Conservation (phyloP, 495 filamentous ascomycete species). For the Aspergillus sclerotiicarbonarius region DNA sequence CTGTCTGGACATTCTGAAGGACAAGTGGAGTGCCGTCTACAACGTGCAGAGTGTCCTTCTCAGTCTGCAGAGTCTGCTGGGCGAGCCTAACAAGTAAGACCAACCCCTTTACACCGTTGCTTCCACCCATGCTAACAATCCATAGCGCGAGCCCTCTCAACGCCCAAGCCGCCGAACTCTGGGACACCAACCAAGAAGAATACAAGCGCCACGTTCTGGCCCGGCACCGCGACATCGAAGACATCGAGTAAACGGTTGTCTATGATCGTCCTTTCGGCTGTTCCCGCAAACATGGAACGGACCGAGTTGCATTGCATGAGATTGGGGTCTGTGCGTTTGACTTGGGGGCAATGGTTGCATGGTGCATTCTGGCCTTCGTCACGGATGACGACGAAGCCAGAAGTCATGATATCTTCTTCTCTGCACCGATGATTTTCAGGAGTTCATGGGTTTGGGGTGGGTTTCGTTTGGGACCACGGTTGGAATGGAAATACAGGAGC, state of each 20-base stretch:
- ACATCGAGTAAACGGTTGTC: slow-evolving; percentile 40
- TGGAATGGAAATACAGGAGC: background rate
- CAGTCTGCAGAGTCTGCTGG: slow-evolving; percentile 91
- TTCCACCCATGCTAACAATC: slow-evolving; percentile 14
- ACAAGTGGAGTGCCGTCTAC: slow-evolving; percentile 96
- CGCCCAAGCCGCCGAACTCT: slow-evolving; percentile 91
- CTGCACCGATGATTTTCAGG: slow-evolving; percentile 24
- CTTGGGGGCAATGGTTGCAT: slow-evolving; percentile 14
- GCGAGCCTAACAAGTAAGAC: slow-evolving; percentile 94
- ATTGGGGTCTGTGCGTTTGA: slow-evolving; percentile 17
- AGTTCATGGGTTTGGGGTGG: slow-evolving; percentile 25
- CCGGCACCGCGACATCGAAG: slow-evolving; percentile 60
- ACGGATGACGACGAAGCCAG: background rate
- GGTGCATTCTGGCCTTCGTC: background rate
- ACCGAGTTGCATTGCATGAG: slow-evolving; percentile 23
- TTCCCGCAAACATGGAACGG: slow-evolving; percentile 10
- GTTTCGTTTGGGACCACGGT: slow-evolving; percentile 3
- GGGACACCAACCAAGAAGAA: slow-evolving; percentile 84
- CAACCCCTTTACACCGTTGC: background rate
- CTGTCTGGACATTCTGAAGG: slow-evolving; percentile 95
- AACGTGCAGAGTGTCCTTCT: slow-evolving; percentile 90
- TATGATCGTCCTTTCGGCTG: background rate
- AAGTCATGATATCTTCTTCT: background rate
- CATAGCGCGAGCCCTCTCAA: slow-evolving; percentile 88
- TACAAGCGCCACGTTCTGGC: slow-evolving; percentile 77